Base-by-base conservation (phyloP, 1,139 yeast species). In the Chernovozyma sophiae-reginae region DNA sequence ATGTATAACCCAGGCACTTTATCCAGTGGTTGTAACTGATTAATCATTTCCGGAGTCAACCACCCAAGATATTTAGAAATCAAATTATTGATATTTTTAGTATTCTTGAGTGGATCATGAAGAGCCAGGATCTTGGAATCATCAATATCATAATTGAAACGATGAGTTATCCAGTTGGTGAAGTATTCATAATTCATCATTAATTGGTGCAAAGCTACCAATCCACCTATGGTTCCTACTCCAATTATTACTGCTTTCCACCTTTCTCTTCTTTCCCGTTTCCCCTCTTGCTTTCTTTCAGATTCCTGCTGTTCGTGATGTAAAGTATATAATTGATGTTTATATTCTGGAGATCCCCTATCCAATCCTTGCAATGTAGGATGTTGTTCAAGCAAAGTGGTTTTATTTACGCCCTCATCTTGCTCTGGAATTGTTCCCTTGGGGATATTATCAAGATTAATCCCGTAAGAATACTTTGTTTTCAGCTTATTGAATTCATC, bases 171-270 rank as follows among this genome's bases (percentile, higher is more conserved):
- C 37, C 34, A 43, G 11, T 44, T 49, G 44, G 60, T 69, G 33
- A 69, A 42, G 43, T 59, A 64, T 31, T 60, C 63, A 51, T 68
- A 69, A 46, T 76, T 65, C 56, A 65, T 62, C 40, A 67, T 52
- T 6, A 69, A 34, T 41, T 70, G 72, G 47, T 71, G 75, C 1
- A 54, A 59, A 3, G 62, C 56, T 10, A 71, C 41, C 4, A 65
- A 51, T 2, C 62, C 63, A 4, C 58, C 55, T 14, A 75, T 48
- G 1, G 57, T 56, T n/a, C 46, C 36, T 1, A 56, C 32, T 2
- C 74, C 74, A 14, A 55, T 37, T 7, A 39, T 18, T 3, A 66
- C 34, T 0, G 68, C 74, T 45, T 65, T 68, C 39, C 65, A 37
- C 30, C 72, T 43, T 45, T 70, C 73, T 13, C 43, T 48, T 35